Evolutionary conservation across 1,139 yeast genomes (phyloP).

Genomic region (Casaregolazyma suthepensis): DNA sequence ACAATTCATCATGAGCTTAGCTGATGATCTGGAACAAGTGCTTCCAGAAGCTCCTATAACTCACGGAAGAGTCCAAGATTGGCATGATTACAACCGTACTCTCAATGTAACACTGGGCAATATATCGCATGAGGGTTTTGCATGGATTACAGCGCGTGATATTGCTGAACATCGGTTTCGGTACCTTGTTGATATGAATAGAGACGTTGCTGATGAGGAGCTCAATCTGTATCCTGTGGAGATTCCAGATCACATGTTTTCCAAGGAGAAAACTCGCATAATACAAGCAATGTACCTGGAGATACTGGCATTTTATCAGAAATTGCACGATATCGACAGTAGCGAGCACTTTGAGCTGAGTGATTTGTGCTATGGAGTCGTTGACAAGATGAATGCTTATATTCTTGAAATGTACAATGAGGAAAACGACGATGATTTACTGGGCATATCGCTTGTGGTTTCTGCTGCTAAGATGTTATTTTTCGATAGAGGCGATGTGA

Average conservation of each 20-base stretch:
- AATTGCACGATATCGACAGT: background rate
- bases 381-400: background rate
- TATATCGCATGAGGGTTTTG: slow-evolving; percentile 36
- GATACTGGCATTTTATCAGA: slow-evolving; percentile 11
- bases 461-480: background rate
- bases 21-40: slow-evolving; percentile 7
- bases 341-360: background rate
- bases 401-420: background rate
- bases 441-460: background rate
- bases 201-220: slow-evolving; percentile 33
- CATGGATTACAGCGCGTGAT: slow-evolving; percentile 36
- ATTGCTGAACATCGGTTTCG: slow-evolving; percentile 20
- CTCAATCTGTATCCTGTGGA: slow-evolving; percentile 12
- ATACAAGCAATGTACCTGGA: slow-evolving; percentile 9
- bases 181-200: slow-evolving; percentile 37
- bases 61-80: slow-evolving; percentile 24
- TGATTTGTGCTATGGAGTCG: slow-evolving; percentile 3
- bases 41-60: slow-evolving; percentile 30
- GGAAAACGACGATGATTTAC: background rate
- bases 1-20: background rate
- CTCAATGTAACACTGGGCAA: slow-evolving; percentile 41
- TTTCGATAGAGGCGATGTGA: background rate
- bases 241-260: slow-evolving; percentile 11
- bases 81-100: slow-evolving; percentile 33
- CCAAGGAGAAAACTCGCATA: slow-evolving; percentile 10